Conservation (phyloP, 2,329 filamentous ascomycete species). For the Fusarium buxicola region DNA sequence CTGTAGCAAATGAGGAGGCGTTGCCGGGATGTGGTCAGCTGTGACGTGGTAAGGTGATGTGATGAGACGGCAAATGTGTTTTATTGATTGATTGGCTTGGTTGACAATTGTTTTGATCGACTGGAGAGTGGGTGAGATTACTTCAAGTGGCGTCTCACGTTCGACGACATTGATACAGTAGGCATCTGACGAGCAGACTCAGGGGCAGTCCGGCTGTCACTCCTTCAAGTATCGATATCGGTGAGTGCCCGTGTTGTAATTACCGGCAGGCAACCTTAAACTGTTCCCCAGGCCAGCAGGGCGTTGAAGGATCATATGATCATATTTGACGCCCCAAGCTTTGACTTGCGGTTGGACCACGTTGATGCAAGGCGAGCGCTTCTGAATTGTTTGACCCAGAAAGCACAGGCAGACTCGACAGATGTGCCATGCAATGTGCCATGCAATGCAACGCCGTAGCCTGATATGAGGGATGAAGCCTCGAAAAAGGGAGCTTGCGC, state of each 20-base stretch:
- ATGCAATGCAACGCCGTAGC: slow-evolving; percentile 24
- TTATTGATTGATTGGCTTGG: slow-evolving; percentile 19
- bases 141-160: neutral
- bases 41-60: slow-evolving; percentile 24
- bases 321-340: slow-evolving; percentile 14
- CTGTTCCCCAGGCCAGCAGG: neutral
- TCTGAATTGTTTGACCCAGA: slow-evolving; percentile 17
- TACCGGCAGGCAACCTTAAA: neutral
- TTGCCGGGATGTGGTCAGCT: slow-evolving; percentile 31
- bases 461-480: slow-evolving; percentile 17
- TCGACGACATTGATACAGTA: too few species aligned
- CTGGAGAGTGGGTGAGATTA: slow-evolving; percentile 11
- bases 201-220: slow-evolving; percentile 6
- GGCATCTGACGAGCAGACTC: neutral
- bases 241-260: neutral
- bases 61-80: slow-evolving; percentile 15
- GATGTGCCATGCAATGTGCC: slow-evolving; percentile 14
- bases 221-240: neutral
- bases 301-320: slow-evolving; percentile 36
- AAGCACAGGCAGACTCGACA: slow-evolving; percentile 25
- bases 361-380: slow-evolving; percentile 39
- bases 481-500: neutral
- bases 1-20: slow-evolving; percentile 29
- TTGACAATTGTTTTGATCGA: slow-evolving; percentile 6
- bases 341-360: slow-evolving; percentile 40